Base-by-base conservation (phyloP, 2,329 filamentous ascomycete genomes). In the Thielaviopsis punctulata region DNA sequence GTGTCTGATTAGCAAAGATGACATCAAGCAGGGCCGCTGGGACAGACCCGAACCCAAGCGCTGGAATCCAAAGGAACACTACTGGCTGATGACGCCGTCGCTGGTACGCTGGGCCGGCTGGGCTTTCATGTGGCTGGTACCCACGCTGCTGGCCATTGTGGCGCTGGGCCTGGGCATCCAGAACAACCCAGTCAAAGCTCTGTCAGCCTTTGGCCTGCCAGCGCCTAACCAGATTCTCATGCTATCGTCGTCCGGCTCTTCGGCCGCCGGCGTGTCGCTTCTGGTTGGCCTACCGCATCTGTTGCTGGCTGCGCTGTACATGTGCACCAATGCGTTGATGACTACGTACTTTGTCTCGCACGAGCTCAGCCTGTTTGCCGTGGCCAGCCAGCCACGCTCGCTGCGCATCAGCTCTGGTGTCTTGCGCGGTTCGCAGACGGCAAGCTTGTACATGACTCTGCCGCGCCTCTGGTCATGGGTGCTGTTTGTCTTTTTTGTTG, bases 371-470 rank as follows among this genome's bases (percentile, higher is more conserved):
- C 66, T 66, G 50, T 73, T 69, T 58, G 67, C 68, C 2, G 52
- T 64, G 1, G 49, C 62, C 15, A 56, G 60, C 59, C 43, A 27
- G 13, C 53, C 53, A 10, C 43, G 41, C n/a, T 27, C 50, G n/a
- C 64, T 77, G 23, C 69, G 73, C 27, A 67, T 76, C 27, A 73
- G 70, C 4, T 71, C 69, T 1, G 64, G 66, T 12, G 59, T 62
- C 45, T 66, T 70, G 0, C 60, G 63, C 36, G 73, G 73, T 49
- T 58, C 59, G 30, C 73, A 77, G 62, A 67, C 62, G 0, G 66
- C 68, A 1, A 71, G 69, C 7, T 63, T 75, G 0, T 73, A 68
- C 59, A 65, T 76, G 13, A 75, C 73, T 0, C 63, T 76, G 0
- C 73, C 73, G 1, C 65, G 68, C 2, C 65, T 67, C 2, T 61